Percentiles rank a stretch among this genome's conserved stretches.
Evolutionary conservation across 306 rosid genomes (phyloP).

Genomic region (Casuarina glauca): DNA sequence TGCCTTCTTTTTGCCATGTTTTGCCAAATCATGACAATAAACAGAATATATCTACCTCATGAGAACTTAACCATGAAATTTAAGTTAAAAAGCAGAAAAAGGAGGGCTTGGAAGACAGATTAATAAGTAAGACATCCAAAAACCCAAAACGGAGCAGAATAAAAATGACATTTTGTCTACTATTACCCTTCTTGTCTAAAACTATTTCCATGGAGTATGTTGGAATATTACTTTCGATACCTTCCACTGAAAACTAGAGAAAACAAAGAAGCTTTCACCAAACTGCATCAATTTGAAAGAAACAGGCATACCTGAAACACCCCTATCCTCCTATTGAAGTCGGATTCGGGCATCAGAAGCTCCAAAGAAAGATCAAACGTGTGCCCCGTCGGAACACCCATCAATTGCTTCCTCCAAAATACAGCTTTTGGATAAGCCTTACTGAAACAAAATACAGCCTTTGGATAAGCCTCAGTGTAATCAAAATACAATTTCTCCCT

Average conservation of each 20-base stretch:
- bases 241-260: background rate
- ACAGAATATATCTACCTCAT: too few relatives aligned
- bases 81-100: too few relatives aligned
- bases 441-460: constrained; percentile 46
- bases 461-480: constrained; percentile 62
- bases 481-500: constrained; percentile 62
- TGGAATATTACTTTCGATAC: too few relatives aligned
- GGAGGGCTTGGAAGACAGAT: too few relatives aligned
- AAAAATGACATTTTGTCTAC: too few relatives aligned
- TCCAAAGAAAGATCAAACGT: constrained; percentile 48
- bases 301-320: constrained; percentile 72
- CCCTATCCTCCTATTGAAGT: constrained; percentile 64
- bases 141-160: too few relatives aligned
- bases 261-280: background rate
- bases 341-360: constrained; percentile 83
- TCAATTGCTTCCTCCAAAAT: constrained; percentile 36
- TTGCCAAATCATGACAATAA: too few relatives aligned
- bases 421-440: constrained; percentile 54
- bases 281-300: background rate
- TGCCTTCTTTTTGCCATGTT: too few relatives aligned
- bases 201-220: too few relatives aligned
- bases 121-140: too few relatives aligned
- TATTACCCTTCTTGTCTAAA: too few relatives aligned
- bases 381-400: constrained; percentile 69
- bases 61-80: too few relatives aligned